phyloP scores from a whole-genome alignment of 2,329 filamentous ascomycete genomes.

The Colletotrichum karsti region DNA sequence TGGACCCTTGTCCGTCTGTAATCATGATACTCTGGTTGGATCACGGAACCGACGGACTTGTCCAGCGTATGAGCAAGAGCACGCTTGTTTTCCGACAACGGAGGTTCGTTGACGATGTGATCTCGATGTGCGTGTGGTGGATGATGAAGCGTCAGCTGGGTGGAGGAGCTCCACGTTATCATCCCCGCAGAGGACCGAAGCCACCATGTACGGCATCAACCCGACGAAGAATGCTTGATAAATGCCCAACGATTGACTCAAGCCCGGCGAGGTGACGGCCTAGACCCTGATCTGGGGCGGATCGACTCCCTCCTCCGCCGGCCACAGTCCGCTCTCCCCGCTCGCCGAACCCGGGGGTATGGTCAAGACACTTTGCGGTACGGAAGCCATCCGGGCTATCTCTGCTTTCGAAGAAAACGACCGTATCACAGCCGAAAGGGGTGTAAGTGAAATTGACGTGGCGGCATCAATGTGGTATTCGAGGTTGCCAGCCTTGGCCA shows the following conservation, averaged over 20 bases:
- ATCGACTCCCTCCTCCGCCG: background rate
- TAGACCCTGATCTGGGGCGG: background rate
- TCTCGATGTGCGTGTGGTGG: background rate
- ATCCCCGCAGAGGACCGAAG: background rate
- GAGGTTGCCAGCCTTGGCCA: constrained; percentile 3
- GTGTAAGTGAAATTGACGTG: constrained; percentile 4
- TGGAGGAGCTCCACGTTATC: background rate
- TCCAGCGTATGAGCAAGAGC: background rate
- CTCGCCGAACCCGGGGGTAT: background rate
- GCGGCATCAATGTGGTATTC: background rate
- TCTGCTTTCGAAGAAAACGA: background rate
- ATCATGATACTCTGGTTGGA: background rate
- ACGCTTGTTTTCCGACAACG: constrained; percentile 6
- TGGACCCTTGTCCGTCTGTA: background rate
- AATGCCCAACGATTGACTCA: background rate
- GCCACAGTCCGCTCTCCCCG: background rate
- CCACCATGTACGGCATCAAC: background rate
- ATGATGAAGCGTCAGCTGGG: background rate
- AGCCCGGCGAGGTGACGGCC: background rate
- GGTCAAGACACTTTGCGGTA: background rate
- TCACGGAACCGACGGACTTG: background rate
- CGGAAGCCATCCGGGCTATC: background rate
- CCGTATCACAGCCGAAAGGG: constrained; percentile 12
- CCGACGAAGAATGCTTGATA: background rate
- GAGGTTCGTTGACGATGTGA: background rate